Conservation (phyloP, 2,329 filamentous ascomycete species). For the Verticillium klebahnii region DNA sequence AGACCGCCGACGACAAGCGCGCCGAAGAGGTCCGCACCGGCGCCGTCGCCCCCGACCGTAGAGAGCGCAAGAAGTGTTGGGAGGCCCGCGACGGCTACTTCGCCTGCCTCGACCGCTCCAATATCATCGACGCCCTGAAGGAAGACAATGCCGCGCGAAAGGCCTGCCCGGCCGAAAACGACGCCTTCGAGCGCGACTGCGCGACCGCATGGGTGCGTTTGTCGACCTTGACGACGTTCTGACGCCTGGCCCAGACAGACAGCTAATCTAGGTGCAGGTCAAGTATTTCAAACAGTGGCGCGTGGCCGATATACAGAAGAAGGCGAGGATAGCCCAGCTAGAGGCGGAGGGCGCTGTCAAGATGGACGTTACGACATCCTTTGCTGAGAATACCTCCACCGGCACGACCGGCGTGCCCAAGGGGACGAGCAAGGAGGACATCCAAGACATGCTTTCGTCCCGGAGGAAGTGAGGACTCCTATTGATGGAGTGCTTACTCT, state of each 20-base stretch:
- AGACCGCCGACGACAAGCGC: conserved; percentile 37
- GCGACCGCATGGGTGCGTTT: conserved; percentile 80
- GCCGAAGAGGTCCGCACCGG: conserved; percentile 51
- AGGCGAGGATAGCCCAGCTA: conserved; percentile 71
- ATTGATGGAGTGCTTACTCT: too few relatives aligned
- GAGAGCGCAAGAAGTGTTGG: conserved; percentile 82
- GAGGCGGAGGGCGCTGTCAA: conserved; percentile 66
- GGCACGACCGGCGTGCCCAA: conserved; percentile 9
- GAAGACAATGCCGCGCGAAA: conserved; percentile 33
- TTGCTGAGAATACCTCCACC: conserved; percentile 15
- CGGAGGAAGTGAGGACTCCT: conserved; percentile 18
- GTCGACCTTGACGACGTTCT: neutral
- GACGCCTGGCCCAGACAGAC: neutral
- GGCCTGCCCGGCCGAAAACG: conserved; percentile 34
- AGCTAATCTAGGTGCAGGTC: conserved; percentile 51
- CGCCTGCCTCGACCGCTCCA: conserved; percentile 74
- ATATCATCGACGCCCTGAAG: conserved; percentile 66
- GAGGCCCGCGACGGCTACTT: conserved; percentile 86
- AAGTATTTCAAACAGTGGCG: conserved; percentile 97
- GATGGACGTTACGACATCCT: conserved; percentile 40
- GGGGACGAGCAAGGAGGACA: conserved; percentile 27
- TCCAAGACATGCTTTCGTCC: conserved; percentile 32
- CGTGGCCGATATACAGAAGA: conserved; percentile 86
- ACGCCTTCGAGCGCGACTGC: conserved; percentile 77
- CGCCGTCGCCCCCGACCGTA: conserved; percentile 74